phyloP scores from a whole-genome alignment of 2,329 filamentous ascomycete genomes.

The Cryphonectria japonica region DNA sequence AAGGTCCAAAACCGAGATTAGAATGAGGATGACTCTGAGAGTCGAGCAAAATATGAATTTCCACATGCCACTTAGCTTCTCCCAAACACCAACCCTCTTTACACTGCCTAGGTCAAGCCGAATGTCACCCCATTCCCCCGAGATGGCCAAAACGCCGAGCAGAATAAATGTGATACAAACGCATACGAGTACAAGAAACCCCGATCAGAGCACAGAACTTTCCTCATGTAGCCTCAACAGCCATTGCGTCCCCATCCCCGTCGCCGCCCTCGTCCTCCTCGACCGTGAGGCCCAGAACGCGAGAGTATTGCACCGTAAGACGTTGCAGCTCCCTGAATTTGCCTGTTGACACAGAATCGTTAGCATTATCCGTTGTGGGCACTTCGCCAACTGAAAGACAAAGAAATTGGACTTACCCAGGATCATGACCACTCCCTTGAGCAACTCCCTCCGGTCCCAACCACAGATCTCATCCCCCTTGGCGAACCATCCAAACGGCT shows the following conservation, averaged over 20 bases:
- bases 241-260: constrained; percentile 48
- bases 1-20: background rate
- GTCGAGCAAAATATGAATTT: background rate
- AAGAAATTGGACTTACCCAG: constrained; percentile 68
- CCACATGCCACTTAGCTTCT: background rate
- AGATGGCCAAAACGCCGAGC: constrained; percentile 1
- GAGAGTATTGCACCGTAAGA: constrained; percentile 92
- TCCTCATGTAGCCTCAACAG: constrained; percentile 40
- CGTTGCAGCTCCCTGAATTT: constrained; percentile 96
- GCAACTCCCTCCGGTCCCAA: constrained; percentile 83
- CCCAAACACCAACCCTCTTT: background rate
- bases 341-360: constrained; percentile 54
- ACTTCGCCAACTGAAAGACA: background rate
- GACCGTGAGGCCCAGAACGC: constrained; percentile 69
- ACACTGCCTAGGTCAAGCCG: background rate
- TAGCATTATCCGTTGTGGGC: constrained; percentile 34
- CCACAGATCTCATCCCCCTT: constrained; percentile 78
- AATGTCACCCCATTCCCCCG: background rate
- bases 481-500: constrained; percentile 65
- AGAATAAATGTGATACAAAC: background rate
- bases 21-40: background rate
- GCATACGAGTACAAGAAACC: background rate
- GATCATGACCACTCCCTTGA: constrained; percentile 91
- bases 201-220: background rate
- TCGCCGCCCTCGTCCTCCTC: constrained; percentile 45